phyloP scores from a whole-genome alignment of 2,329 filamentous ascomycete species.

The Fusarium ramigenum region DNA sequence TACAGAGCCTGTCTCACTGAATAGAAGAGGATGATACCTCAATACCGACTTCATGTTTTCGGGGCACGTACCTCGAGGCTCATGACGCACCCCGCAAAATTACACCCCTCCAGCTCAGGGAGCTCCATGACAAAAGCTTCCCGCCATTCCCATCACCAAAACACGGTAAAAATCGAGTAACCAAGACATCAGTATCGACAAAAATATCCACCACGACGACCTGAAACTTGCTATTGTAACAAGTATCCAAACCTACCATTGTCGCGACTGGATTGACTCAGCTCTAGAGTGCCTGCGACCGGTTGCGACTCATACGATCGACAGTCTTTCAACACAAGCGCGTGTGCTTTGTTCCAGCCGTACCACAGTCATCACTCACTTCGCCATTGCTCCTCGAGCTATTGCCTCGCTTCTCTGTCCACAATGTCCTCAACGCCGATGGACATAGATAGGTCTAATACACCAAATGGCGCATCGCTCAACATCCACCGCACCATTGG shows the following conservation, averaged over 20 bases:
- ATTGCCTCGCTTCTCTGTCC: background rate
- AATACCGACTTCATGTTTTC: background rate
- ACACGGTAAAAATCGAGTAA: conserved; percentile 10
- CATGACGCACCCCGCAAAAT: conserved; percentile 30
- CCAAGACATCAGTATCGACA: background rate
- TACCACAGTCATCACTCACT: background rate
- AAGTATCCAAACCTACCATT: background rate
- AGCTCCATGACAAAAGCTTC: conserved; percentile 26
- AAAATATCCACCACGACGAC: background rate
- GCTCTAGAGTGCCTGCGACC: background rate
- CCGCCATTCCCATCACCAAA: conserved; percentile 3
- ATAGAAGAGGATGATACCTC: background rate
- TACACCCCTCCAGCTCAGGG: conserved; percentile 36
- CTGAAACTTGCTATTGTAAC: background rate
- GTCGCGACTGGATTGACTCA: background rate
- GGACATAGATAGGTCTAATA: conserved; percentile 61
- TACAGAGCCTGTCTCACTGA: background rate
- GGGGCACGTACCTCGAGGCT: conserved; percentile 3
- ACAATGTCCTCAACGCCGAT: conserved; percentile 65
- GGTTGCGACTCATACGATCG: background rate
- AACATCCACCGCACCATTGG: conserved; percentile 61
- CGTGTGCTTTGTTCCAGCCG: conserved; percentile 4
- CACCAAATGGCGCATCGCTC: conserved; percentile 55
- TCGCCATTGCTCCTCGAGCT: background rate
- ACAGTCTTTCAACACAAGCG: background rate